Evolutionary conservation across 2,329 filamentous ascomycete species (phyloP).

Genomic region (Pyrenophora graminea): DNA sequence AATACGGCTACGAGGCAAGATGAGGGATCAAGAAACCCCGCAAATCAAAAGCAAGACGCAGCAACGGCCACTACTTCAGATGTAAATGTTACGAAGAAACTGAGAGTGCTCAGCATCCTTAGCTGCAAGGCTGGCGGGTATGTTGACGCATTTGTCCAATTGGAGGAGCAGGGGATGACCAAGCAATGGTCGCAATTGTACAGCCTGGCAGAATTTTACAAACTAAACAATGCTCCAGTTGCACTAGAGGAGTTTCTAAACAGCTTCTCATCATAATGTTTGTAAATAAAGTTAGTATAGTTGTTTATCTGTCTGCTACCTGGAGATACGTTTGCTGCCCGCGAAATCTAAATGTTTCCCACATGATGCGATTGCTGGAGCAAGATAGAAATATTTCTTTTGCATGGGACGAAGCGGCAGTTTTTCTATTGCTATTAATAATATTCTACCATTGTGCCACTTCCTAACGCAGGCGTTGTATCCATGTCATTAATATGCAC

Average conservation of each 20-base stretch:
- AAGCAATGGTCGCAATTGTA: not conserved
- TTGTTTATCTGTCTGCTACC: not conserved
- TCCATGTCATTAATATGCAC: not conserved
- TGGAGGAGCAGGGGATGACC: not conserved
- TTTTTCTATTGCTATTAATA: not conserved
- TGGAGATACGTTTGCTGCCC: not conserved
- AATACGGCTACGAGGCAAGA: not conserved
- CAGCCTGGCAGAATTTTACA: not conserved
- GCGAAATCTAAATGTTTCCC: not conserved
- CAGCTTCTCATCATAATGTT: not conserved
- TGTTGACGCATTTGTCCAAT: not conserved
- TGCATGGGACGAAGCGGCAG: not conserved
- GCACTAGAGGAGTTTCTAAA: not conserved
- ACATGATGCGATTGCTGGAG: not conserved
- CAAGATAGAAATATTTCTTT: not conserved
- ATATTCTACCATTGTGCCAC: not conserved
- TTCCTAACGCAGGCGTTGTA: not conserved
- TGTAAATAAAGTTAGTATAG: not conserved
- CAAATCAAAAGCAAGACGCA: not conserved
- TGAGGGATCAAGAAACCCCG: not conserved
- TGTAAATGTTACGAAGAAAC: not conserved
- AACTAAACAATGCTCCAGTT: not conserved
- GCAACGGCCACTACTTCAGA: not conserved
- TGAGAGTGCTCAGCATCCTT: not conserved
- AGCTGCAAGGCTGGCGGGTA: not conserved